phyloP scores from a whole-genome alignment of 805 yeast genomes.

The Starmerella khaoyaiensis region DNA sequence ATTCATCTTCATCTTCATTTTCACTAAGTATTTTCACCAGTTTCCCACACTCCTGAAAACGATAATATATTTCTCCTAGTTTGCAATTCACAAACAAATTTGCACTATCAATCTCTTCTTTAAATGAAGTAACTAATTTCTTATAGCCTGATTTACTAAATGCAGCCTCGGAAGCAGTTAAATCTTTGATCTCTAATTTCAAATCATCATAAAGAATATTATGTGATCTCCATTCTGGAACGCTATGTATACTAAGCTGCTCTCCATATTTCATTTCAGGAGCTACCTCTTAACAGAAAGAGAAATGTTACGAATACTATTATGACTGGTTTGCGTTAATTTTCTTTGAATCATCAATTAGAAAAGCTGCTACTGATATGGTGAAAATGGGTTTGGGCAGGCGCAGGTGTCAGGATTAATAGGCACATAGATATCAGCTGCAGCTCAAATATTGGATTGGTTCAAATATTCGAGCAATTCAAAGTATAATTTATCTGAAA shows the following conservation, averaged over 20 bases:
- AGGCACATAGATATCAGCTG: too few relatives aligned
- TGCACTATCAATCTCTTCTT: slow-evolving; percentile 23
- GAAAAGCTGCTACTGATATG: too few relatives aligned
- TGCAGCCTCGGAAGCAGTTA: slow-evolving; percentile 30
- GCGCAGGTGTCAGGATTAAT: too few relatives aligned
- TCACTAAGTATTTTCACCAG: slow-evolving; percentile 19
- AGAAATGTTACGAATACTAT: too few relatives aligned
- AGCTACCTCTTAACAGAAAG: too few relatives aligned
- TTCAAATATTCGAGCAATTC: too few relatives aligned
- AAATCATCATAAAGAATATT: slow-evolving; percentile 73
- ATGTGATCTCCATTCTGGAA: slow-evolving; percentile 77
- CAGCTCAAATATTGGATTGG: too few relatives aligned
- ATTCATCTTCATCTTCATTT: neutral
- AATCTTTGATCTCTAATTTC: slow-evolving; percentile 48
- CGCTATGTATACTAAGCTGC: slow-evolving; percentile 58
- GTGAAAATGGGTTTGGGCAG: too few relatives aligned
- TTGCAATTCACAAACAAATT: slow-evolving; percentile 53
- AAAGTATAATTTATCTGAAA: too few relatives aligned
- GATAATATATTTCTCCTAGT: slow-evolving; percentile 51
- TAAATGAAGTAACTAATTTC: slow-evolving; percentile 10
- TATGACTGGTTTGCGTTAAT: too few relatives aligned
- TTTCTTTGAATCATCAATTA: too few relatives aligned
- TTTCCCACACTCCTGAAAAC: slow-evolving; percentile 32
- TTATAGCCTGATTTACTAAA: slow-evolving; percentile 10
- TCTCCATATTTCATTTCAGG: slow-evolving; percentile 93